Conservation (phyloP, 1,284 basidiomycete genomes). For the Porogramme epimiltina region DNA sequence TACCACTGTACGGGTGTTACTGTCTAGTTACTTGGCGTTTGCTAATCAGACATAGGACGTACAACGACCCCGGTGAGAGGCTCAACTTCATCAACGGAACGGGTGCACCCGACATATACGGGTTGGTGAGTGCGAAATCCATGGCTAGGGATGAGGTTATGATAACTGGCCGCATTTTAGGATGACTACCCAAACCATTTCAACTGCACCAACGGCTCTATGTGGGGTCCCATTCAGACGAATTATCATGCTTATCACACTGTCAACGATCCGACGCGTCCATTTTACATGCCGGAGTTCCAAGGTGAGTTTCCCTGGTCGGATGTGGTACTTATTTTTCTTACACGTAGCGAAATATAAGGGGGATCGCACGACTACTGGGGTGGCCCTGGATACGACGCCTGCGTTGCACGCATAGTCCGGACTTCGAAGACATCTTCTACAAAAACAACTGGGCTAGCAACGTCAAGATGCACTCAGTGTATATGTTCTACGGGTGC, state of each 20-base stretch:
- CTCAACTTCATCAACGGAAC: conserved; percentile 73
- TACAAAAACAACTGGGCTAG: conserved; percentile 75
- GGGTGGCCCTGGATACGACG: conserved; percentile 64
- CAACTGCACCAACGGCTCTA: conserved; percentile 67
- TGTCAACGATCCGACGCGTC: conserved; percentile 55
- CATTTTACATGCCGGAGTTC: conserved; percentile 65
- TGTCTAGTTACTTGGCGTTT: background rate
- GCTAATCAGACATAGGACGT: conserved; percentile 40
- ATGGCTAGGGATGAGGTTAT: background rate
- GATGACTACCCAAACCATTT: conserved; percentile 75
- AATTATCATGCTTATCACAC: conserved; percentile 63
- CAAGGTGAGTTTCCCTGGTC: conserved; percentile 45
- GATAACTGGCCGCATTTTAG: conserved; percentile 21
- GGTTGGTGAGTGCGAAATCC: conserved; percentile 33
- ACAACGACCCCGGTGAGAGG: conserved; percentile 66
- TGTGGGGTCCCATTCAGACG: conserved; percentile 58
- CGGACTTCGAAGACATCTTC: conserved; percentile 75
- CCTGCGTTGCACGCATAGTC: conserved; percentile 60
- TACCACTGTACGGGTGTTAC: conserved; percentile 47
- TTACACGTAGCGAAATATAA: conserved; percentile 10
- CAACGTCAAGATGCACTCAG: conserved; percentile 76
- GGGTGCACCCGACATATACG: conserved; percentile 57
- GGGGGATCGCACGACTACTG: conserved; percentile 78
- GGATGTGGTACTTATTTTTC: conserved; percentile 39
- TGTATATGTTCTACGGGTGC: conserved; percentile 80